These are phyloP conservation scores for Taxillus chinensis DNA, from an alignment of 164 flowering plant species.

Conservation along the genomic window DNA sequence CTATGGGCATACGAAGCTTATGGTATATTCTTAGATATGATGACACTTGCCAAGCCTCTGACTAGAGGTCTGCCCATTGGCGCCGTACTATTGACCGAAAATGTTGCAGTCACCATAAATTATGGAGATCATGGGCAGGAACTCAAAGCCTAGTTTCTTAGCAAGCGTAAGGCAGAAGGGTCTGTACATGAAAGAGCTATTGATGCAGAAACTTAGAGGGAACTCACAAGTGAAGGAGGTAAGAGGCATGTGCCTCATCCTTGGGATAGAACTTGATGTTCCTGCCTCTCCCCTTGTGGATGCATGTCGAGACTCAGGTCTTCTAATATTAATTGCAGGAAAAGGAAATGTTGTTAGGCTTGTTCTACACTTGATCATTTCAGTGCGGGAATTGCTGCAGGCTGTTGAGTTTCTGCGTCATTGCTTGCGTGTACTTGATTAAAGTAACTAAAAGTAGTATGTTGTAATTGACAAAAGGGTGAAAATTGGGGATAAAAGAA, in stretches of 20 bases:
- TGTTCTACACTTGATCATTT: not conserved
- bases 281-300: not conserved
- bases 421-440: not conserved
- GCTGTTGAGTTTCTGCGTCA: not conserved
- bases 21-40: not conserved
- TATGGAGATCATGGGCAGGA: not conserved
- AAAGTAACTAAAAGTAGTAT: no score
- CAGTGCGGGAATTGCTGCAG: not conserved
- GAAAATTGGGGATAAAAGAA: no score
- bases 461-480: no score
- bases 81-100: not conserved
- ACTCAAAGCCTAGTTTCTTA: not conserved
- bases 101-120: not conserved
- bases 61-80: not conserved
- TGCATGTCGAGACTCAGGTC: not conserved
- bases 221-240: not conserved
- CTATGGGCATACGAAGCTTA: not conserved
- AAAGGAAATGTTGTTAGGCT: not conserved
- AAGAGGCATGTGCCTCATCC: not conserved
- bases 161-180: not conserved
- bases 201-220: not conserved
- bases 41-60: not conserved
- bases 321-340: not conserved
- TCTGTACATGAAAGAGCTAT: not conserved
- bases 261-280: not conserved